Conservation (phyloP, 495 filamentous ascomycete genomes). For the Penicillium macrosclerotiorum region DNA sequence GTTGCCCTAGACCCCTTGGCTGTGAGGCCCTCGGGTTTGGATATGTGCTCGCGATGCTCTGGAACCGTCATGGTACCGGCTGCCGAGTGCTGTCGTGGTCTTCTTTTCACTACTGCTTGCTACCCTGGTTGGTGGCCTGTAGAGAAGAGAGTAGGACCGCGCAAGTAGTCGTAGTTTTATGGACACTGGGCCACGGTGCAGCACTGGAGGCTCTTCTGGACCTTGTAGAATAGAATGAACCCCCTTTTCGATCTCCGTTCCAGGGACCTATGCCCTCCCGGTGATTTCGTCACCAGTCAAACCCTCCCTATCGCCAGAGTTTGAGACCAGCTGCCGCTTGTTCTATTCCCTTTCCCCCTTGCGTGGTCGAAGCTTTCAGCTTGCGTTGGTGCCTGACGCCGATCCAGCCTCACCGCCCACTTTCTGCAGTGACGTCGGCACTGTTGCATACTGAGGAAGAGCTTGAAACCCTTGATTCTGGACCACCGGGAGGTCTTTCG, state of each 20-base stretch:
- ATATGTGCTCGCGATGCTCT: slow-evolving; percentile 12
- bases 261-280: too few species aligned
- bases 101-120: slow-evolving; percentile 49
- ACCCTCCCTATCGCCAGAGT: too few species aligned
- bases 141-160: slow-evolving; percentile 48
- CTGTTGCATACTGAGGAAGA: too few species aligned
- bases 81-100: slow-evolving; percentile 17
- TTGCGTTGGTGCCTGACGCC: slow-evolving; percentile 2
- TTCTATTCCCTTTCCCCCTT: background rate
- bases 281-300: too few species aligned
- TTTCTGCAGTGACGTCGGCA: slow-evolving; percentile 23
- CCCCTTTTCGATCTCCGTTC: too few species aligned
- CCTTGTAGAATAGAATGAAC: too few species aligned
- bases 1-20: slow-evolving; percentile 27
- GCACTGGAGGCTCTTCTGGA: too few species aligned
- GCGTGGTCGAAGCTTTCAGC: background rate
- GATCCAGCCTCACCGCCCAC: slow-evolving; percentile 16
- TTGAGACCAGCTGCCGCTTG: too few species aligned
- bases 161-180: too few species aligned
- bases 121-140: slow-evolving; percentile 42
- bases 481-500: background rate
- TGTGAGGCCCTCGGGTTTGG: slow-evolving; percentile 17
- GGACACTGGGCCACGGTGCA: background rate
- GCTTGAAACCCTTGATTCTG: too few species aligned
- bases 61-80: slow-evolving; percentile 1